Percentiles rank a stretch among this genome's conserved stretches.
Evolutionary conservation across 2,329 filamentous ascomycete genomes (phyloP).

Genomic region (Myriosclerotinia curreyana): DNA sequence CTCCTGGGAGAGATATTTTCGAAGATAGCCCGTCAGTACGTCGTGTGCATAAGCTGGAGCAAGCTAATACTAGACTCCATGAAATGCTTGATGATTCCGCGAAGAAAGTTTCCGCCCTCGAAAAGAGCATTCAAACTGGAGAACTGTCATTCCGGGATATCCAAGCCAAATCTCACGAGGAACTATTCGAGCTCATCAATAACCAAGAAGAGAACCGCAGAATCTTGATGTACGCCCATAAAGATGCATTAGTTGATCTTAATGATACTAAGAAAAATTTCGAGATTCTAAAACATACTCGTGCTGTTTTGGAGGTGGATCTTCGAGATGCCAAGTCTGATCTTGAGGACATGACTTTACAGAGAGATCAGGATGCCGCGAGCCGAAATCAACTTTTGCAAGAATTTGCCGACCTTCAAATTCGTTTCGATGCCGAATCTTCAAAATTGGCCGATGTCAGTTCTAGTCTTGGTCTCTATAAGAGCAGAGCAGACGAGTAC

Average conservation of each 20-base stretch:
- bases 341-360: slow-evolving; percentile 72
- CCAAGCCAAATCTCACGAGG: slow-evolving; percentile 89
- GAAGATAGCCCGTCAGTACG: slow-evolving; percentile 77
- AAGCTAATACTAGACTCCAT: slow-evolving; percentile 86
- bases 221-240: slow-evolving; percentile 78
- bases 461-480: slow-evolving; percentile 84
- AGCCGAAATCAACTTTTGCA: slow-evolving; percentile 85
- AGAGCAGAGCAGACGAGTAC: slow-evolving; percentile 89
- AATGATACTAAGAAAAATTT: slow-evolving; percentile 83
- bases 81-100: slow-evolving; percentile 92
- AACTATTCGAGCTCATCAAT: slow-evolving; percentile 87
- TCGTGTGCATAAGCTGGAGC: slow-evolving; percentile 86
- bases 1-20: slow-evolving; percentile 58
- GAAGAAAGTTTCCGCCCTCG: slow-evolving; percentile 85
- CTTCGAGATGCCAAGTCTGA: slow-evolving; percentile 81
- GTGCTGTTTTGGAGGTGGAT: slow-evolving; percentile 77
- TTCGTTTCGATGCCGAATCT: slow-evolving; percentile 83
- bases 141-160: slow-evolving; percentile 87
- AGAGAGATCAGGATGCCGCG: slow-evolving; percentile 82
- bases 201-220: slow-evolving; percentile 88
- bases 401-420: slow-evolving; percentile 91
- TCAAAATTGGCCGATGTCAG: slow-evolving; percentile 81
- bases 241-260: slow-evolving; percentile 79
- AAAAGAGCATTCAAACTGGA: slow-evolving; percentile 81
- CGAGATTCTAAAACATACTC: slow-evolving; percentile 80